phyloP scores from a whole-genome alignment of 2,329 filamentous ascomycete species.

The Epichloe gansuensis region DNA sequence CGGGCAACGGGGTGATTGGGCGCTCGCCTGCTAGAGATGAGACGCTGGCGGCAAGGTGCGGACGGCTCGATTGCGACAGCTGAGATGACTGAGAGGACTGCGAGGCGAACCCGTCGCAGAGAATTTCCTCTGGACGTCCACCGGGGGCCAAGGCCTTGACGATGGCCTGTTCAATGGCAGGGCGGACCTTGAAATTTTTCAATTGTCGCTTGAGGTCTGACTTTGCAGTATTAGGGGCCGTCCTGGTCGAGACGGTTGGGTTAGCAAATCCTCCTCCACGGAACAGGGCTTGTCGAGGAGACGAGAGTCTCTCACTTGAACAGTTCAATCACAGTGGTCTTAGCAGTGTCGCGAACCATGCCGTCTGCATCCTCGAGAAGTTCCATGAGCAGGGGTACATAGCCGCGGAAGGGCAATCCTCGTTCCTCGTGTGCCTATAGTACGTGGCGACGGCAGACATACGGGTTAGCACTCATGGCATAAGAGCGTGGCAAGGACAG shows the following conservation, averaged over 20 bases:
- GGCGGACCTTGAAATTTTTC: conserved; percentile 71
- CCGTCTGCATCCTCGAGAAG: conserved; percentile 84
- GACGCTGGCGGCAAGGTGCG: conserved; percentile 37
- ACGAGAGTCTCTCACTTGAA: conserved; percentile 51
- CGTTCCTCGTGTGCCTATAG: conserved; percentile 67
- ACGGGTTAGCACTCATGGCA: conserved; percentile 10
- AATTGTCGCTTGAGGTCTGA: conserved; percentile 81
- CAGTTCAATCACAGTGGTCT: conserved; percentile 71
- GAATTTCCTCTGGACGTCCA: conserved; percentile 27
- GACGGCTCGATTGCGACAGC: conserved; percentile 21
- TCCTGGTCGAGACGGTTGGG: conserved; percentile 30
- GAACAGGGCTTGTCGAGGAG: no score
- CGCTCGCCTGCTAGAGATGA: conserved; percentile 38
- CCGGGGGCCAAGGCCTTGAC: conserved; percentile 57
- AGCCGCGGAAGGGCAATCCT: conserved; percentile 67
- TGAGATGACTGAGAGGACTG: conserved; percentile 1
- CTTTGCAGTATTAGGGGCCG: conserved; percentile 71
- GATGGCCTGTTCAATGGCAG: conserved; percentile 74
- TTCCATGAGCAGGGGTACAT: conserved; percentile 73
- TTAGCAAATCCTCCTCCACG: not conserved
- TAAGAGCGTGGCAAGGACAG: not conserved
- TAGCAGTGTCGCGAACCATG: conserved; percentile 74
- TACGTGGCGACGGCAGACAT: not conserved
- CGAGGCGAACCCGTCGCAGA: conserved; percentile 25
- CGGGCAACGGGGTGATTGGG: conserved; percentile 49